A percentile compares a stretch with the other conserved stretches of the same genome.
Evolutionary conservation across 2,329 filamentous ascomycete genomes (phyloP).

Genomic region (Fusarium anthophilum): DNA sequence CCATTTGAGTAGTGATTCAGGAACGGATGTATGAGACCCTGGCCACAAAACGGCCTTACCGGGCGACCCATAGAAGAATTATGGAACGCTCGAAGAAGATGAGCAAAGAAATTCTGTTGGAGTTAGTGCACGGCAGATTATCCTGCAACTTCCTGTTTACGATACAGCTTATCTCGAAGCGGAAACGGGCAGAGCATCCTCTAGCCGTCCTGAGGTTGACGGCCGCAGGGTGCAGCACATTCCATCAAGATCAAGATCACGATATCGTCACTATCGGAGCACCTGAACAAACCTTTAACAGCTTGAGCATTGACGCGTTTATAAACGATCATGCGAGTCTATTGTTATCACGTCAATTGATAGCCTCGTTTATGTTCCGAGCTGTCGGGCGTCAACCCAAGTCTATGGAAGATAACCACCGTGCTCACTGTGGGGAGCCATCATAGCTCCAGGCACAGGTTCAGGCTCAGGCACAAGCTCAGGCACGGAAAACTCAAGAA

Average conservation of each 20-base stretch:
- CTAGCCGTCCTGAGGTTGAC: conserved; percentile 39
- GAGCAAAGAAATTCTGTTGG: background rate
- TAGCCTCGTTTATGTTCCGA: conserved; percentile 14
- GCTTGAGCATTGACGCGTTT: conserved; percentile 18
- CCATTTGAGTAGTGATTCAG: conserved; percentile 34
- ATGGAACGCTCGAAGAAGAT: conserved; percentile 37
- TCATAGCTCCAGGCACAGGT: background rate
- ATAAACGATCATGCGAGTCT: conserved; percentile 21
- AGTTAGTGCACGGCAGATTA: conserved; percentile 35
- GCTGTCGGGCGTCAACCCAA: conserved; percentile 8
- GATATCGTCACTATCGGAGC: conserved; percentile 3
- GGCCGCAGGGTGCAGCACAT: conserved; percentile 37
- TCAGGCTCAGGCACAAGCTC: background rate
- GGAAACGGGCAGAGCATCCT: conserved; percentile 27
- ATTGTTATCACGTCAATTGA: conserved; percentile 4
- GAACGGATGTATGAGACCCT: conserved; percentile 31
- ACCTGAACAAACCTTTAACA: background rate
- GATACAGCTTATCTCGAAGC: conserved; percentile 33
- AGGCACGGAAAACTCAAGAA: background rate
- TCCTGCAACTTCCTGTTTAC: conserved; percentile 27
- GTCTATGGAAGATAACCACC: background rate
- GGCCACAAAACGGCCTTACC: conserved; percentile 38
- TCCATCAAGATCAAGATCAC: background rate
- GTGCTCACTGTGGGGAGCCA: conserved; percentile 17
- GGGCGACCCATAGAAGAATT: conserved; percentile 36